Conservation (phyloP, 2,329 filamentous ascomycete genomes). For the Lachnellula subtilissima region DNA sequence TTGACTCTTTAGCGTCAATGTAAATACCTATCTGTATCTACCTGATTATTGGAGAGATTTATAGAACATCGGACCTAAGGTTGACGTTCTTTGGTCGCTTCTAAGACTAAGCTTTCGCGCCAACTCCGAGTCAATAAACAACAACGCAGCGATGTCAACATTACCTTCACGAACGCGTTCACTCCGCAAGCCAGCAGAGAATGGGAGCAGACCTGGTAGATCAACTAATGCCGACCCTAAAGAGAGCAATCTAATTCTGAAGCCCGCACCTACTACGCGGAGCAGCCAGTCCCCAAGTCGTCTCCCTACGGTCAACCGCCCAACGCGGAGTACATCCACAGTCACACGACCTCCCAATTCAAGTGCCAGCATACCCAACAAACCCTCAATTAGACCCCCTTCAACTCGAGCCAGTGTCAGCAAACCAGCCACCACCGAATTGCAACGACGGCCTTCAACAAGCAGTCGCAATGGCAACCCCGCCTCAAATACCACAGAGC, state of each 20-base stretch:
- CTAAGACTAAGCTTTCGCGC: neutral
- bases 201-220: slow-evolving; percentile 6
- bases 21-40: too few relatives aligned
- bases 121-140: neutral
- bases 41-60: too few relatives aligned
- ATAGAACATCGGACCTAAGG: too few relatives aligned
- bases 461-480: slow-evolving; percentile 6
- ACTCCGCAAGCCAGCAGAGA: slow-evolving; percentile 23
- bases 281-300: slow-evolving; percentile 29
- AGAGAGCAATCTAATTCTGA: slow-evolving; percentile 4
- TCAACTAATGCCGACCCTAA: neutral
- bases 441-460: slow-evolving; percentile 23
- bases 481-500: slow-evolving; percentile 10
- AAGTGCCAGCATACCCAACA: slow-evolving; percentile 17
- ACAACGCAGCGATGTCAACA: slow-evolving; percentile 17
- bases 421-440: slow-evolving; percentile 15
- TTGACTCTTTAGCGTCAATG: too few relatives aligned
- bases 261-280: slow-evolving; percentile 7
- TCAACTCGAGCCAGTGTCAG: slow-evolving; percentile 17
- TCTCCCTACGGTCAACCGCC: slow-evolving; percentile 26
- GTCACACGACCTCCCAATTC: slow-evolving; percentile 22
- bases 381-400: slow-evolving; percentile 25
- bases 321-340: slow-evolving; percentile 18
- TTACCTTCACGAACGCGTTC: slow-evolving; percentile 25
- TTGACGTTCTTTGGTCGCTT: too few relatives aligned